Evolutionary conservation across 805 yeast species (phyloP).

Genomic region (Pichia deserticola): DNA sequence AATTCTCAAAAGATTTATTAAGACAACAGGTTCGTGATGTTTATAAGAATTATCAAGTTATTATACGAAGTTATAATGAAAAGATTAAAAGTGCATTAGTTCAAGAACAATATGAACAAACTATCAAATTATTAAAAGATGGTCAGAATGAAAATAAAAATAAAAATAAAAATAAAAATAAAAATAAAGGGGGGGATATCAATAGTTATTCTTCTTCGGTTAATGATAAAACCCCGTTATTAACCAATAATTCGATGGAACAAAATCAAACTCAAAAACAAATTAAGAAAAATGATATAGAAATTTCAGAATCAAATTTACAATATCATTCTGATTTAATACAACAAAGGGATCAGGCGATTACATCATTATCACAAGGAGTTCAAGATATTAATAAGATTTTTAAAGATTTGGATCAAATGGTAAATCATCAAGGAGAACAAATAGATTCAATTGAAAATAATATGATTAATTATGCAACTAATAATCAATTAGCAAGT

Average conservation of each 20-base stretch:
- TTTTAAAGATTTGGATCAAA: constrained; percentile 68
- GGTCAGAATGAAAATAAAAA: background rate
- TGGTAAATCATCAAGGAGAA: constrained; percentile 79
- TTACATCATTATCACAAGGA: constrained; percentile 65
- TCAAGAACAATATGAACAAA: constrained; percentile 22
- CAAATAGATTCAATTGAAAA: constrained; percentile 81
- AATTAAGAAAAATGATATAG: constrained; percentile 29
- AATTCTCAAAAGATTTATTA: constrained; percentile 44
- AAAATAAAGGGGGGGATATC: no score
- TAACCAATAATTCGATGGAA: constrained; percentile 1
- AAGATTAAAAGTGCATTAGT: constrained; percentile 35
- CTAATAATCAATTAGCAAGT: constrained; percentile 62
- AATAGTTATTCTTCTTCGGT: background rate
- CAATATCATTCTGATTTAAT: constrained; percentile 60
- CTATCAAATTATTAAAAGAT: background rate
- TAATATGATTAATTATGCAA: constrained; percentile 56
- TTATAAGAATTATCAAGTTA: constrained; percentile 35
- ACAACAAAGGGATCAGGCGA: constrained; percentile 67
- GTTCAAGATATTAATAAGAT: constrained; percentile 81
- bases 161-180: background rate
- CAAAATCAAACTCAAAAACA: constrained; percentile 26
- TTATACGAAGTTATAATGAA: constrained; percentile 42
- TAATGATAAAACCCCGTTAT: constrained; percentile 3
- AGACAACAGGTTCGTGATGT: constrained; percentile 49
- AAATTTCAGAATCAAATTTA: constrained; percentile 37